These are phyloP conservation scores for Oryza rufipogon DNA, from an alignment of 176 grass and related monocot species.

Conservation along the genomic window DNA sequence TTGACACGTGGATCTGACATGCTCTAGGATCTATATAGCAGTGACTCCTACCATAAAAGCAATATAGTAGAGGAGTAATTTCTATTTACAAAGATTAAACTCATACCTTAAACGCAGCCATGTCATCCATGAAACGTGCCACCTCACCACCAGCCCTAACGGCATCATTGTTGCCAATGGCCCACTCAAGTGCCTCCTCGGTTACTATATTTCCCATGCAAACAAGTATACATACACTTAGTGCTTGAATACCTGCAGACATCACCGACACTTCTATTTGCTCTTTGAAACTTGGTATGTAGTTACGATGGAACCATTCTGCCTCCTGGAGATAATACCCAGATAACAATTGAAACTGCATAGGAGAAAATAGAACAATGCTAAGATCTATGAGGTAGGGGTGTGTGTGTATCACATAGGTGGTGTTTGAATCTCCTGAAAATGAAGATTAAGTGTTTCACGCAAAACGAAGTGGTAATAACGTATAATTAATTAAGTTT, in stretches of 20 bases:
- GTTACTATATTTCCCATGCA: conserved; percentile 54
- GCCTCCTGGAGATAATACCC: conserved; percentile 37
- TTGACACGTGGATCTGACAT: no score
- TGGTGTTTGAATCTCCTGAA: no score
- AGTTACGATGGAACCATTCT: conserved; percentile 43
- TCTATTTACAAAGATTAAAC: no score
- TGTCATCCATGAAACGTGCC: conserved; percentile 47
- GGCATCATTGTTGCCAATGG: not conserved
- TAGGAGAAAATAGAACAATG: no score
- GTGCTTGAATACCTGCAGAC: not conserved
- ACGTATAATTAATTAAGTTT: no score
- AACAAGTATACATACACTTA: conserved; percentile 24
- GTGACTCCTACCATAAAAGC: no score
- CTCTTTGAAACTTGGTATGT: conserved; percentile 33
- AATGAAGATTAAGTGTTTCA: no score
- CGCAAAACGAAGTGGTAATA: no score
- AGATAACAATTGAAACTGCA: conserved; percentile 27
- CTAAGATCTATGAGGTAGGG: no score
- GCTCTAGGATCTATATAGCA: no score
- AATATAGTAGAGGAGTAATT: no score
- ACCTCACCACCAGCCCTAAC: conserved; percentile 21
- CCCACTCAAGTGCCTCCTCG: conserved; percentile 50
- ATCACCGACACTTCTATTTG: conserved; percentile 29
- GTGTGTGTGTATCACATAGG: no score
- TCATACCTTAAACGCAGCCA: conserved; percentile 36